Evolutionary conservation across 306 rosid species (phyloP), one percentile per base, ranked within the genome.

Genomic region (Crotalaria pallida): DNA sequence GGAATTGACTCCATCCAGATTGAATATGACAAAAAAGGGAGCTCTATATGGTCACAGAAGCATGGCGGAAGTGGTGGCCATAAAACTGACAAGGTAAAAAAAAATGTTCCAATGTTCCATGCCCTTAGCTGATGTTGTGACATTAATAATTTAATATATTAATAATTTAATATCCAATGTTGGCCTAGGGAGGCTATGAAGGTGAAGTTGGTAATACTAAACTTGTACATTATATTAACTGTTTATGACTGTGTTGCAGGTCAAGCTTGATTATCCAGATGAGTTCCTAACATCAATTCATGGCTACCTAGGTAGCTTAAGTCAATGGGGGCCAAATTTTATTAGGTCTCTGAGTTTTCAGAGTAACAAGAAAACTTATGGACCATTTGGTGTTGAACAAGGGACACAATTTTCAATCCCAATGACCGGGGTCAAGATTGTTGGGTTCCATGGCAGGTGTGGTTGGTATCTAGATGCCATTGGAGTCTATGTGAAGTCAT

Each of bases 41-140:
- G 18, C 64, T 87, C 95, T 19, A 48, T 84, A 62, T 87, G 95
- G 98, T 86, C 96, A 55, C 80, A 78, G 70, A 92, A 69, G 72
- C 98, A 84, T 69, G 98, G 96, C 71, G 96, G 92, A 58, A 88
- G 34, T 71, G 97, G 96, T 72, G 96, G 96, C 77, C 73, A 45
- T 33, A 88, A 72, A 77, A 82, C 88, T 56, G 88, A 88, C 73
- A 76, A 69, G 80, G 85, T 84, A 71, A 79, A 24, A 9, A 5
- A 31, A 24, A 9, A 5, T 4, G 40, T 49, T 67, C 29, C 53
- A 60, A 33, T 9, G 21, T 58, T 51, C 21, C 45, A 60, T 79
- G 52, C 7, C 34, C 12, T 56, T 58, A 49, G 49, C 17, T 78
- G 33, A 40, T 67, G 27, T n/a, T 19, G 21, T 59, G 75, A 41